A percentile compares a stretch with the other conserved stretches of the same genome.
Evolutionary conservation across 306 rosid species (phyloP).

Genomic region (Lotus japonicus): DNA sequence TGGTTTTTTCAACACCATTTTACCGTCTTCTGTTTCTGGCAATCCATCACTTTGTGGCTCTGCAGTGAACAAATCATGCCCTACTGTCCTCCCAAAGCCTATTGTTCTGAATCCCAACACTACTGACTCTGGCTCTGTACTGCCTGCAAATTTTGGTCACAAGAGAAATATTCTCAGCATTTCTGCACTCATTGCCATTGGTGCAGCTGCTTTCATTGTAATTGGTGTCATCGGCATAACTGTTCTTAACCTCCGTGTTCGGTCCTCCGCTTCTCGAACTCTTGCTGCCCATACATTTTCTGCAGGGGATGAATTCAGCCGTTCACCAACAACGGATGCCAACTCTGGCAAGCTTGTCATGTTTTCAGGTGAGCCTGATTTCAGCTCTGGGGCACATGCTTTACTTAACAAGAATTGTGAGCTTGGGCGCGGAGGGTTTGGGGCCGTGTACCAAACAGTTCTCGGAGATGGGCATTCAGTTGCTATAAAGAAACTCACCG

Average conservation of each 20-base stretch:
- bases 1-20: conserved; percentile 83
- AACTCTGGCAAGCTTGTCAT: conserved; percentile 97
- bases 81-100: conserved; percentile 85
- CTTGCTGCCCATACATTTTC: conserved; percentile 66
- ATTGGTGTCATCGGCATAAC: conserved; percentile 89
- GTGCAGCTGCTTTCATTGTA: conserved; percentile 92
- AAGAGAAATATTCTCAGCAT: conserved; percentile 90
- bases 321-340: conserved; percentile 84
- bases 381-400: conserved; percentile 94
- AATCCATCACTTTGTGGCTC: conserved; percentile 94
- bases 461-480: conserved; percentile 86
- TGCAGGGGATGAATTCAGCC: conserved; percentile 84
- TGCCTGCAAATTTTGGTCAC: conserved; percentile 54
- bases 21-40: conserved; percentile 63
- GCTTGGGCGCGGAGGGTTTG: conserved; percentile 99
- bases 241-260: conserved; percentile 85
- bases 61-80: conserved; percentile 76
- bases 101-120: conserved; percentile 94
- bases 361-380: conserved; percentile 97
- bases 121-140: conserved; percentile 43
- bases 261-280: conserved; percentile 47
- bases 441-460: conserved; percentile 84
- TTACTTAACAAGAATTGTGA: conserved; percentile 96
- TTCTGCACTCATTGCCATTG: conserved; percentile 96
- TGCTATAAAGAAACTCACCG: conserved; percentile 98